Base-by-base conservation (phyloP, 106 monocot species). In the Dioscorea zingiberensis region DNA sequence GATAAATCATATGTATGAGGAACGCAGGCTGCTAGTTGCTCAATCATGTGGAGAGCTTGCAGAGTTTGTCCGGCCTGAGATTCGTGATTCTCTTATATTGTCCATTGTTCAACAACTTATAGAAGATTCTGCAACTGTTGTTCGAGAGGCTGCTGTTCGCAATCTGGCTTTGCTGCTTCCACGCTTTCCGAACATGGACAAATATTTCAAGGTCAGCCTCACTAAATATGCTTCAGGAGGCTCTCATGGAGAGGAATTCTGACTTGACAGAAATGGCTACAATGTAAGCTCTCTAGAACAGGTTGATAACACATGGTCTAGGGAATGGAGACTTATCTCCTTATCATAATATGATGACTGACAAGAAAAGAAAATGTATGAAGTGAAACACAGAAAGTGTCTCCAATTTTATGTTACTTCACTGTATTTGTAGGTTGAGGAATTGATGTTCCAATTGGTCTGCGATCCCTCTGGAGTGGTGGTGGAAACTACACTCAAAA, bases 151-250 rank as follows among this genome's bases (percentile, higher is more conserved):
- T 71, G 88, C 97, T 24, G 85, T 88, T 63, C 88, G 80, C 76
- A 97, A 97, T 73, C 74, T 97, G 72, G 88, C 97, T 61, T 56
- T 97, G 70, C 86, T 97, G 55, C 97, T 97, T 64, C 92, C 86
- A 32, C 83, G 85, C 69, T 97, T 97, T 60, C 97, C 97, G 48
- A 92, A 92, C 71, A 56, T 86, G 78, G 97, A 97, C 60, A 97
- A 97, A 85, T 97, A 89, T 81, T 92, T 78, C 84, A 97, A 97
- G 97, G 95, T 97, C 83, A 91, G 85, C 81, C 85, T 85, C 91
- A 80, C 68, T 87, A 91, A n/a, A n/a, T n/a, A 77, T 72, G 91
- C 91, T 76, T 73, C n/a, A n/a, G 77, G 87, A 79, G 91, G 91
- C 91, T 79, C 80, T 84, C 83, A 78, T 87, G 91, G 87, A 81